Evolutionary conservation across 805 yeast genomes (phyloP).

Genomic region (Wickerhamomyces bovis): DNA sequence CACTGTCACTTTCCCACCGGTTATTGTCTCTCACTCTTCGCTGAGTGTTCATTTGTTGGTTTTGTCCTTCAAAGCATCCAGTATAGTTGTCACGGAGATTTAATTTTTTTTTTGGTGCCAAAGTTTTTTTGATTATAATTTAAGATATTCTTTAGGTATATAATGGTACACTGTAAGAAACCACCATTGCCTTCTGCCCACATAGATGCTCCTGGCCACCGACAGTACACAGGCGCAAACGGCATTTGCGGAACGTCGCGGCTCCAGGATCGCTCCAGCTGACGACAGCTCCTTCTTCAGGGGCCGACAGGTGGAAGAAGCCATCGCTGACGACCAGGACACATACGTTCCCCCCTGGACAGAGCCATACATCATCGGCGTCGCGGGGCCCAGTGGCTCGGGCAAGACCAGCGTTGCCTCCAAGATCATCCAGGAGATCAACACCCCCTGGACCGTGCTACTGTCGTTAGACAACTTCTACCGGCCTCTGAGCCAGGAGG

Average conservation of each 20-base stretch:
- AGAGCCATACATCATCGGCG: slow-evolving; percentile 80
- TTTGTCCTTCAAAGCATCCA: neutral
- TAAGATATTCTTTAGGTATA: too few species aligned
- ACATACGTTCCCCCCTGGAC: slow-evolving; percentile 80
- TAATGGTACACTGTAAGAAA: too few species aligned
- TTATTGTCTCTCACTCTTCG: slow-evolving; percentile 11
- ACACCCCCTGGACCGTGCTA: slow-evolving; percentile 93
- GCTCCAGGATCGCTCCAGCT: slow-evolving; percentile 14
- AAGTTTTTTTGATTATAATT: neutral
- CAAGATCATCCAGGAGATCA: slow-evolving; percentile 64
- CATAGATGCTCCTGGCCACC: neutral
- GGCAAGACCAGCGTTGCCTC: slow-evolving; percentile 94
- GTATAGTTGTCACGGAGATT: neutral
- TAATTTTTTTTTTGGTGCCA: neutral
- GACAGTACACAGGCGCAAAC: neutral
- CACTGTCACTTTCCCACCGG: slow-evolving; percentile 21
- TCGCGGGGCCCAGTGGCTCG: slow-evolving; percentile 82
- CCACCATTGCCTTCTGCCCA: neutral
- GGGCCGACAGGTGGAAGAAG: slow-evolving; percentile 1
- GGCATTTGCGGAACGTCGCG: slow-evolving; percentile 1
- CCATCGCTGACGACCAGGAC: neutral
- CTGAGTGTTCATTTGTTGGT: slow-evolving; percentile 1
- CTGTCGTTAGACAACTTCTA: slow-evolving; percentile 90
- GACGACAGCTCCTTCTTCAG: slow-evolving; percentile 11
- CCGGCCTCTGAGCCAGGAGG: slow-evolving; percentile 59